Evolutionary conservation across 179 eudicot genomes (phyloP), one percentile per base, ranked within the genome.

Genomic region (Silene noctiflora): DNA sequence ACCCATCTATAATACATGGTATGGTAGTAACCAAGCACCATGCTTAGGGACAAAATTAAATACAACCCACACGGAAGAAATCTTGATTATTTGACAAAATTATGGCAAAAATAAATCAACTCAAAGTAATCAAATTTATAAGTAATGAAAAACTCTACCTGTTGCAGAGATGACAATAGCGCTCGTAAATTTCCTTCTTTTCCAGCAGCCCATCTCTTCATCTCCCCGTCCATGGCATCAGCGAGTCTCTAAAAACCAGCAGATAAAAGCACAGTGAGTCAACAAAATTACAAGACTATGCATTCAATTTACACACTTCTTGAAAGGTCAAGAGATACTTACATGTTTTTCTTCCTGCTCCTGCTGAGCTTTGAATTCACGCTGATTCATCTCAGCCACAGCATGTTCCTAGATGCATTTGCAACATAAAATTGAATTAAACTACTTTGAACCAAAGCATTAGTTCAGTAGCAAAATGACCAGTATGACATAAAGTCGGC

Each of bases 111-210:
- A 44, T n/a, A 78, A 39, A 33, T 24, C 62, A 58, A 12, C 80
- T 19, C 53, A 39, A 27, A 69, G 70, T 64, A 70, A 58, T 68
- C 17, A 63, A 68, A 39, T 13, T 48, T 19, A 59, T 12, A 4
- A 42, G 31, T 42, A 31, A 12, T 6, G 53, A 71, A 27, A 56
- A 27, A 75, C 79, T 74, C 12, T 67, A 92, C 98, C 91, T 85
- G 81, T 78, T 92, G 89, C 85, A 94, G 78, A 44, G 96, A 88
- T 33, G 97, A 94, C 70, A 94, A 73, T 27, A 94, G 78, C 44
- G 97, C 94, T 48, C 94, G 92, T 79, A 94, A 84, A 79, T 94
- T 94, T 58, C 98, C 97, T 85, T 90, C 97, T 84, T 94, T 94
- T 56, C 98, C 94, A 48, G 92, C 89, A 74, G 94, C 92, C 98